Conservation (phyloP, 371 early-diverging fungal genomes). For the Mycotypha africana region DNA sequence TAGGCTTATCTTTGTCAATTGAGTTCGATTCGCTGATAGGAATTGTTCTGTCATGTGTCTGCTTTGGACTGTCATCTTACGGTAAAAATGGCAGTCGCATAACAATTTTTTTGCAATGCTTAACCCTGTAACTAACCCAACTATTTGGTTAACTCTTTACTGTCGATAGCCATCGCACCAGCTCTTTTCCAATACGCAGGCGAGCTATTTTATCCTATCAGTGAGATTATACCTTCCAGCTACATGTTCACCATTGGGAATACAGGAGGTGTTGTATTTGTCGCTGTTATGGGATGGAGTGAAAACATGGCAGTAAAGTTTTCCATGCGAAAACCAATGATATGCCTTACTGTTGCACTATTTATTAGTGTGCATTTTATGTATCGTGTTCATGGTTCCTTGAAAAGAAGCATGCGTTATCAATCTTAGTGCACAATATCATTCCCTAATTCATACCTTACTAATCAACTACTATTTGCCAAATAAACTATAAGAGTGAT, state of each 20-base stretch:
- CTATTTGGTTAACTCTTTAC: no score
- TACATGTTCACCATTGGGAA: constrained; percentile 41
- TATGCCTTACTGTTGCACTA: constrained; percentile 17
- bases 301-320: constrained; percentile 18
- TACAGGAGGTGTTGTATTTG: constrained; percentile 31
- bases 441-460: no score
- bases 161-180: constrained; percentile 42
- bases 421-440: no score
- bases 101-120: no score
- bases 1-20: constrained; percentile 23
- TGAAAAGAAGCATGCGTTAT: constrained; percentile 29
- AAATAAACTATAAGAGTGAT: no score
- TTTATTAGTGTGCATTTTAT: constrained; percentile 22
- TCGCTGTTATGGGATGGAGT: constrained; percentile 42
- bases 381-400: constrained; percentile 24
- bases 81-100: no score
- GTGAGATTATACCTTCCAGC: constrained; percentile 47
- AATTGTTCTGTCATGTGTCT: constrained; percentile 23
- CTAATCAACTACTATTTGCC: no score
- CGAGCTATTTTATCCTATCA: constrained; percentile 37
- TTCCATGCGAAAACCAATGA: constrained; percentile 35
- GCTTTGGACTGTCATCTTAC: constrained; percentile 42
- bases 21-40: constrained; percentile 18
- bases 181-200: constrained; percentile 49
- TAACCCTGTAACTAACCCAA: background rate